phyloP scores from a whole-genome alignment of 306 rosid species.

The Citrullus amarus region DNA sequence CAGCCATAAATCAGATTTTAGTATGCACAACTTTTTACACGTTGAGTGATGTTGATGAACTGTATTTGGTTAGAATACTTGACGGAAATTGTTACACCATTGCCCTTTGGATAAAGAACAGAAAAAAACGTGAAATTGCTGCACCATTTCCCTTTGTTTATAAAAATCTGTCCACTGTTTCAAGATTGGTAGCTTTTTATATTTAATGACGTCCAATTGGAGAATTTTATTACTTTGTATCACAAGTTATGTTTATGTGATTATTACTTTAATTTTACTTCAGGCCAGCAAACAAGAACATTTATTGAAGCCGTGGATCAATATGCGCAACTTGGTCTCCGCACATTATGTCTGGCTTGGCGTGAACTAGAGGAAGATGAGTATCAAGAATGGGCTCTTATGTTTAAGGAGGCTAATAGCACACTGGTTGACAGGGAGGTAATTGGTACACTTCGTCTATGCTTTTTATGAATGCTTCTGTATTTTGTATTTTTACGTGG shows the following conservation, averaged over 20 bases:
- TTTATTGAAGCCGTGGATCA: constrained; percentile 89
- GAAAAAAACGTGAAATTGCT: not conserved
- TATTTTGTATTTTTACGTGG: not conserved
- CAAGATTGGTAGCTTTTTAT: not conserved
- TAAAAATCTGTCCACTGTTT: not conserved
- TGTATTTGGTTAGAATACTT: not conserved
- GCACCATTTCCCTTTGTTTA: not conserved
- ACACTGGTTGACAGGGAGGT: constrained; percentile 98
- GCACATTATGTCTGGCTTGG: constrained; percentile 89
- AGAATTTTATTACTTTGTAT: not conserved
- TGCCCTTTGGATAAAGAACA: not conserved
- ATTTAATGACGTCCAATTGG: not conserved
- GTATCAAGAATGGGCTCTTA: constrained; percentile 75
- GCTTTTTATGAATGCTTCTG: not conserved
- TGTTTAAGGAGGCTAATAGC: constrained; percentile 91
- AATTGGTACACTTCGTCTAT: constrained; percentile 20
- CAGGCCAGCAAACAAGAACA: constrained; percentile 92
- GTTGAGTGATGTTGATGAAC: not conserved
- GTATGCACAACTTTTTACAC: not conserved
- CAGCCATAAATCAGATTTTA: not conserved
- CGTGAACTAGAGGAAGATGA: constrained; percentile 79
- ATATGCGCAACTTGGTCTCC: constrained; percentile 83
- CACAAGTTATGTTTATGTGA: not conserved
- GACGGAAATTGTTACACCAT: not conserved
- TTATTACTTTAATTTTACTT: constrained; percentile 9